These are phyloP conservation scores for Hydrangea macrophylla DNA, from an alignment of 148 eudicot genomes.

Conservation along the genomic window DNA sequence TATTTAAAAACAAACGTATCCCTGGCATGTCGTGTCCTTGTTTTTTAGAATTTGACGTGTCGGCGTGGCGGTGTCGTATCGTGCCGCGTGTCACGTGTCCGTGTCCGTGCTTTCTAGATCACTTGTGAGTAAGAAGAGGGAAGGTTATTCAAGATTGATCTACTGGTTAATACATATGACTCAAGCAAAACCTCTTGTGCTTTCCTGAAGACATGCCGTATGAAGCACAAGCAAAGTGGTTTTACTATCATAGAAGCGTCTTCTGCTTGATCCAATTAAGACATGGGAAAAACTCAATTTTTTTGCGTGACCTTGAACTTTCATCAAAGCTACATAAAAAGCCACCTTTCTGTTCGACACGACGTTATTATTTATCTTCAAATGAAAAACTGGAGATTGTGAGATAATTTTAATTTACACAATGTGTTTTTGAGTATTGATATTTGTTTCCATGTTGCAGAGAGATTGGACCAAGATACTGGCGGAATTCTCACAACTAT, in stretches of 20 bases:
- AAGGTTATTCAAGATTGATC: background rate
- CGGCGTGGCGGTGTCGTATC: too few species aligned
- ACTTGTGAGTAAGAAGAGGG: background rate
- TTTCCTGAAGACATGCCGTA: background rate
- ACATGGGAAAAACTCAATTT: background rate
- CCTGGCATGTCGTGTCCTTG: too few species aligned
- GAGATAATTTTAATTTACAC: background rate
- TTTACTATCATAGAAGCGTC: too few species aligned
- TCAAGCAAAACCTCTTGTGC: background rate
- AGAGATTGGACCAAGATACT: conserved; percentile 87
- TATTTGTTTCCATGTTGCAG: conserved; percentile 35
- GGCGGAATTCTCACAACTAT: conserved; percentile 86
- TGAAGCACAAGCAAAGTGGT: background rate
- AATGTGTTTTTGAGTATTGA: conserved; percentile 2
- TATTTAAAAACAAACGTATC: too few species aligned
- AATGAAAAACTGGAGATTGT: background rate
- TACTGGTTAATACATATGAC: background rate
- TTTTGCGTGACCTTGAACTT: background rate
- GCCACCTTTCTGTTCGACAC: background rate
- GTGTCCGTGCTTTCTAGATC: too few species aligned
- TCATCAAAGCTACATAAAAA: background rate
- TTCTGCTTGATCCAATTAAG: background rate
- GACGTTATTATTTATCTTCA: background rate
- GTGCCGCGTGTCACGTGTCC: too few species aligned
- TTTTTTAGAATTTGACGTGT: too few species aligned